Percentiles rank a stretch among this genome's conserved stretches.
Conservation (phyloP, 2,329 filamentous ascomycete genomes). For the Coniella vitis region DNA sequence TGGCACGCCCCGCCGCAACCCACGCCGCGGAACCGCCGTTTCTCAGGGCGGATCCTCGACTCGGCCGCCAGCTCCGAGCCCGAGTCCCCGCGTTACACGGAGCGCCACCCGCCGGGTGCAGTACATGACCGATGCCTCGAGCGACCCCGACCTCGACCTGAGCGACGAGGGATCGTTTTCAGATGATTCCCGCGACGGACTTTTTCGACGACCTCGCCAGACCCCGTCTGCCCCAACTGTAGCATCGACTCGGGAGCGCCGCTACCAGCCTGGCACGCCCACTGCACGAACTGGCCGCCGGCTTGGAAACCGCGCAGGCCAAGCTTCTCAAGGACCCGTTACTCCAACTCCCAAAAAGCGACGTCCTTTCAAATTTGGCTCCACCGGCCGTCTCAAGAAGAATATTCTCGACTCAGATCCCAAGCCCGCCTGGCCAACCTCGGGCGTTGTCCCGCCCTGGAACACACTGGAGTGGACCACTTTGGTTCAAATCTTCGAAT, state of each 20-base stretch:
- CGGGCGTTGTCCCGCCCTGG: conserved; percentile 24
- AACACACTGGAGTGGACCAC: conserved; percentile 43
- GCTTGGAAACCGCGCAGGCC: not conserved
- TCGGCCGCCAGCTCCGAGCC: conserved; percentile 8
- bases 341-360: conserved; percentile 3
- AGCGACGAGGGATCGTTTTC: not conserved
- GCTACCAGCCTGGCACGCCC: not conserved
- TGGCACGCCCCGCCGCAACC: conserved; percentile 9
- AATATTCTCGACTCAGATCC: not conserved
- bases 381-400: conserved; percentile 2
- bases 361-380: not conserved
- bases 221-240: conserved; percentile 8
- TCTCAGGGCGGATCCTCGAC: conserved; percentile 1
- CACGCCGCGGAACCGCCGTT: conserved; percentile 11
- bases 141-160: not conserved
- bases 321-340: not conserved
- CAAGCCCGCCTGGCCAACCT: conserved; percentile 12
- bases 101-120: conserved; percentile 10
- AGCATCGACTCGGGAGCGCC: conserved; percentile 9
- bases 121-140: not conserved
- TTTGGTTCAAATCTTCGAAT: conserved; percentile 62
- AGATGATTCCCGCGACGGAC: not conserved
- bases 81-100: conserved; percentile 13
- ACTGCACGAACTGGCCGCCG: conserved; percentile 1
- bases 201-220: conserved; percentile 3